A percentile compares a stretch with the other conserved stretches of the same genome.
phyloP scores from a whole-genome alignment of 2,329 filamentous ascomycete genomes.

The Aureobasidium sp. region DNA sequence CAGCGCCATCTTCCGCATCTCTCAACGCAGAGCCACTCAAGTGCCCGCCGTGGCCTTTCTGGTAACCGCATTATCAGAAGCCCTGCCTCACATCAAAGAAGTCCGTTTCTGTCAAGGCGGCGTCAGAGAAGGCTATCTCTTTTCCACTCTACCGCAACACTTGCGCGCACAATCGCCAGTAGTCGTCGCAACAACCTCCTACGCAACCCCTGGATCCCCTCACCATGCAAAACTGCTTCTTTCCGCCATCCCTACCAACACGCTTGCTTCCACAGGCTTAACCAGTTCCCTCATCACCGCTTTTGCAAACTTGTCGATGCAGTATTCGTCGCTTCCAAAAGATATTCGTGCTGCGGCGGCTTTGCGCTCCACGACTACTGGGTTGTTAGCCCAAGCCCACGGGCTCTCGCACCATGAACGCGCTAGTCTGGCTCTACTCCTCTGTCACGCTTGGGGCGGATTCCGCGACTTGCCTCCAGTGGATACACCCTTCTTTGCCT shows the following conservation, averaged over 20 bases:
- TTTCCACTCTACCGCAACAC: slow-evolving; percentile 56
- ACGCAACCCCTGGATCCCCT: slow-evolving; percentile 37
- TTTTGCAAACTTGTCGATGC: slow-evolving; percentile 53
- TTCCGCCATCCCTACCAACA: slow-evolving; percentile 38
- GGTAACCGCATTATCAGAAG: slow-evolving; percentile 64
- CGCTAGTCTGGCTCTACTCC: slow-evolving; percentile 62
- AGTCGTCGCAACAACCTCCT: slow-evolving; percentile 51
- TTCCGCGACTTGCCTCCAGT: slow-evolving; percentile 47
- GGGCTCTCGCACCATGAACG: slow-evolving; percentile 67
- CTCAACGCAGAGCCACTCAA: slow-evolving; percentile 68
- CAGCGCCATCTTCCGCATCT: slow-evolving; percentile 59
- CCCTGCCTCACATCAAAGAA: slow-evolving; percentile 62
- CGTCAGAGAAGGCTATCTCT: slow-evolving; percentile 76
- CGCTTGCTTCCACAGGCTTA: slow-evolving; percentile 17
- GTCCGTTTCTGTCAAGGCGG: slow-evolving; percentile 84
- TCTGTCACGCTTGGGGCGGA: slow-evolving; percentile 69
- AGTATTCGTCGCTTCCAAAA: slow-evolving; percentile 37
- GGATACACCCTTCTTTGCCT: slow-evolving; percentile 49
- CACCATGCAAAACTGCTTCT: slow-evolving; percentile 44
- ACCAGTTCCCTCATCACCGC: slow-evolving; percentile 45
- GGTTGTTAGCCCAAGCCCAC: slow-evolving; percentile 60
- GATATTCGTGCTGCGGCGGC: slow-evolving; percentile 55
- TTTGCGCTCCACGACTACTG: slow-evolving; percentile 64
- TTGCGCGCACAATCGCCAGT: slow-evolving; percentile 62
- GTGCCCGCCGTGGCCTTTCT: slow-evolving; percentile 78